Evolutionary conservation across 371 early-diverging fungal species (phyloP).

Genomic region (Mucor piriformis): DNA sequence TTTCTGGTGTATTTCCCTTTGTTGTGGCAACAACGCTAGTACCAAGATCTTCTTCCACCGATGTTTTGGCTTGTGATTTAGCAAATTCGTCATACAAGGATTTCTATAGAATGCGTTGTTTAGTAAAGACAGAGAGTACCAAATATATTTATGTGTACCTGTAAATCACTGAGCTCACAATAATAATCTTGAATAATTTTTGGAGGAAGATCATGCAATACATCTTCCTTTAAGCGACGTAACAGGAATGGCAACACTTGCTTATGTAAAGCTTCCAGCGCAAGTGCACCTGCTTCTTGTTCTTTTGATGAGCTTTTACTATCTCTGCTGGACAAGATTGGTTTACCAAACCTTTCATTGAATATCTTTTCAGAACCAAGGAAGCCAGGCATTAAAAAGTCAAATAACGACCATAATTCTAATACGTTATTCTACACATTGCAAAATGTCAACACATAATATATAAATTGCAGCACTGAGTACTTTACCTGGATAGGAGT

Average conservation of each 20-base stretch:
- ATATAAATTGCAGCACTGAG: not conserved
- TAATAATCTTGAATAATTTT: constrained; percentile 99
- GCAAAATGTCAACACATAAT: constrained; percentile 1
- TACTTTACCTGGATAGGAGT: constrained; percentile 91
- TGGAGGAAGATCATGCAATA: constrained; percentile 97
- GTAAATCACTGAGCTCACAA: constrained; percentile 92
- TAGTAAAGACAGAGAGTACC: not conserved
- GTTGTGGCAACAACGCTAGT: constrained; percentile 21
- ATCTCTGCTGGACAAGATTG: constrained; percentile 89
- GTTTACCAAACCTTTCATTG: constrained; percentile 88
- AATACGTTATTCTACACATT: constrained; percentile 84
- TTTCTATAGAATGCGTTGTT: constrained; percentile 48
- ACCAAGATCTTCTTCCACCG: constrained; percentile 55
- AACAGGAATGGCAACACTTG: constrained; percentile 98
- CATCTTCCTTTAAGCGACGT: constrained; percentile 98
- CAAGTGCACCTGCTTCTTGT: constrained; percentile 85
- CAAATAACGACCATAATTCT: constrained; percentile 98
- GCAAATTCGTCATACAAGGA: constrained; percentile 91
- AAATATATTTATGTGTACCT: constrained; percentile 30
- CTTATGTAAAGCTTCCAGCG: constrained; percentile 93
- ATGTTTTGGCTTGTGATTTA: constrained; percentile 61
- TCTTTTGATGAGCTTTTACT: constrained; percentile 83
- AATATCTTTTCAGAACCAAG: constrained; percentile 91
- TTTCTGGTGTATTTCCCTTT: constrained; percentile 10
- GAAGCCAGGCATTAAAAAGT: constrained; percentile 98